A percentile compares a stretch with the other conserved stretches of the same genome.
Evolutionary conservation across 306 rosid species (phyloP).

Genomic region (Hippophae rhamnoides): DNA sequence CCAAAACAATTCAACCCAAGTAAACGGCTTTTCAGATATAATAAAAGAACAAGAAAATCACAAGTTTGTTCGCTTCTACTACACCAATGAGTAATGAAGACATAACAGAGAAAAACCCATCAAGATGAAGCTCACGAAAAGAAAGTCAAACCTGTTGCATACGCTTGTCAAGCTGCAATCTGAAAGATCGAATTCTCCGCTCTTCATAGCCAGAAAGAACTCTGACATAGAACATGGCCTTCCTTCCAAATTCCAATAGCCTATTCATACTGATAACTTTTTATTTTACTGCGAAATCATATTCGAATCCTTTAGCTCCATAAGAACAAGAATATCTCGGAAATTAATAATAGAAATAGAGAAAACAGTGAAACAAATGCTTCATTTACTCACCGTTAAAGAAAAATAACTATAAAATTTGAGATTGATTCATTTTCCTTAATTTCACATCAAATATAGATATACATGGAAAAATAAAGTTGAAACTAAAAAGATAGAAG

Average conservation of each 20-base stretch:
- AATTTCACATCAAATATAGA: too few relatives aligned
- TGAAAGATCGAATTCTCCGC: conserved; percentile 59
- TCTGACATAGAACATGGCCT: conserved; percentile 52
- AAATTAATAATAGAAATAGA: background rate
- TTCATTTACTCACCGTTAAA: background rate
- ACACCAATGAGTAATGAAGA: background rate
- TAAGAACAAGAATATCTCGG: background rate
- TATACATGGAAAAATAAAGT: too few relatives aligned
- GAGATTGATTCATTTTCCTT: too few relatives aligned
- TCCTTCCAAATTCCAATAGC: conserved; percentile 51
- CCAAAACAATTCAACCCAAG: too few relatives aligned
- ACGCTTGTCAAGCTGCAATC: conserved; percentile 56
- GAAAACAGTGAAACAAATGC: background rate
- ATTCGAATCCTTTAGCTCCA: background rate
- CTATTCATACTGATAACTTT: conserved; percentile 28
- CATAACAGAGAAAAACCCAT: background rate
- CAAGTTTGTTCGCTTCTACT: too few relatives aligned
- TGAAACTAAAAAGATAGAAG: too few relatives aligned
- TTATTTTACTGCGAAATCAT: conserved; percentile 18
- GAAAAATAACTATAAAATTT: background rate
- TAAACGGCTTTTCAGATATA: too few relatives aligned
- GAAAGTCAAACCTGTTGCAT: conserved; percentile 28
- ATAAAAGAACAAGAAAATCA: too few relatives aligned
- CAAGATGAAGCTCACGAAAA: background rate
- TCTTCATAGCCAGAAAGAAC: conserved; percentile 90